Evolutionary conservation across 2,329 filamentous ascomycete genomes (phyloP), one percentile per base, ranked within the genome.

Genomic region (Cladophialophora exuberans): DNA sequence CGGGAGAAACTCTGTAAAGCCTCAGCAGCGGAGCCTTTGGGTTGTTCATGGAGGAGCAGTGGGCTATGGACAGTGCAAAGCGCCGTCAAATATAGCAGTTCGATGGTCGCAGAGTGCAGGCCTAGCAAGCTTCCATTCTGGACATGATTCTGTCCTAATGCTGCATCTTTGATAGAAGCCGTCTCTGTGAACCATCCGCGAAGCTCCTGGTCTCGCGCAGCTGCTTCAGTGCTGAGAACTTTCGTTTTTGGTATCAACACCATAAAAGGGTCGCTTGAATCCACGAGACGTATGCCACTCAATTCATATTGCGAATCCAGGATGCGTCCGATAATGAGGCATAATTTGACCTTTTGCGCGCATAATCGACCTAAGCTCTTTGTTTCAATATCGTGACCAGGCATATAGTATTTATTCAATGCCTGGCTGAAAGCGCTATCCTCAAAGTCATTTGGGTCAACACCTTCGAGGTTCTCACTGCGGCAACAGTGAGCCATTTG

Each of bases 351-450:
- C 28, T 52, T 47, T 26, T 53, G 49, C 2, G 35, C 30, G 44
- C 31, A 53, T 25, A 57, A 39, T 43, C 20, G 42, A 26, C 31
- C 23, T 23, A 54, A 6, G 23, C 25, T n/a, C 17, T 3, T 33
- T 26, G 39, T 25, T 25, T 44, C 30, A 4, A 50, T 22, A 22
- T 33, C 41, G 6, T 23, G 23, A 9, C 33, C 53, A 35, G 36
- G 45, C 82, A 25, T 90, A 96, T 6, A 30, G 36, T 30, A 43
- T 15, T 42, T 18, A 3, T 44, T 13, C 20, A 52, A 36, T 30
- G 48, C 48, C 20, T 35, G 17, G 11, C 7, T n/a, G 10, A 52
- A 33, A 42, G 35, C 26, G 2, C 11, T 15, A 35, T 33, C 25
- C 6, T 35, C 36, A 18, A 43, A 30, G 38, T 52, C 36, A 22